Evolutionary conservation across 2,329 filamentous ascomycete genomes (phyloP).

Genomic region (Fusarium goolgardi): DNA sequence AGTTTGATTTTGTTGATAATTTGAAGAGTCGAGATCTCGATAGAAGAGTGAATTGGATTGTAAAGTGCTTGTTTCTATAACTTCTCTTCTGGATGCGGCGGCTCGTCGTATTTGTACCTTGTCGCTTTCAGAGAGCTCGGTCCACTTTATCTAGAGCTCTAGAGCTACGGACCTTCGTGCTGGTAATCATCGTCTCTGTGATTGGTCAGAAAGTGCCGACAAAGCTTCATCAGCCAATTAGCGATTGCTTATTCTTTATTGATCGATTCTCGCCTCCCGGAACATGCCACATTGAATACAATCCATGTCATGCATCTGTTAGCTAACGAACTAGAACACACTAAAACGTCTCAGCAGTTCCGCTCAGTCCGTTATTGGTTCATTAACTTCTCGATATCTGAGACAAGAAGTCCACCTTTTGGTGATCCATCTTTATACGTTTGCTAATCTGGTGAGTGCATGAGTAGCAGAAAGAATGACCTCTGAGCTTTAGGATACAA

Average conservation of each 20-base stretch:
- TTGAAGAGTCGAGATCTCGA: background rate
- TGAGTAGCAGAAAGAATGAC: no score
- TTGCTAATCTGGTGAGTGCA: background rate
- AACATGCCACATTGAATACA: constrained; percentile 29
- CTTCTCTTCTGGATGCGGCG: constrained; percentile 15
- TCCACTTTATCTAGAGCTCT: constrained; percentile 32
- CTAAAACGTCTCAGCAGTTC: constrained; percentile 9
- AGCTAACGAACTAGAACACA: constrained; percentile 16
- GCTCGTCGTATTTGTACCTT: constrained; percentile 45
- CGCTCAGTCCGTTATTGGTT: constrained; percentile 7
- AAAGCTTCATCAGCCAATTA: constrained; percentile 17
- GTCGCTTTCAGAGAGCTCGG: background rate
- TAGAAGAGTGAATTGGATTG: background rate
- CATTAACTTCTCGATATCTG: background rate
- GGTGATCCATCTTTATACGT: background rate
- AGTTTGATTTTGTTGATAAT: background rate
- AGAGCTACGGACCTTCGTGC: background rate
- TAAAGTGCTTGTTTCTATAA: constrained; percentile 16
- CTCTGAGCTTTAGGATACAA: no score
- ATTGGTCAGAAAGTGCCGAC: background rate
- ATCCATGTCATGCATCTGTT: constrained; percentile 20
- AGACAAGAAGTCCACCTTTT: background rate
- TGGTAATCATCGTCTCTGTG: constrained; percentile 27
- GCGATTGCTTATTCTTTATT: constrained; percentile 44
- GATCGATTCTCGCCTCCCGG: constrained; percentile 27